phyloP scores from a whole-genome alignment of 148 eudicot genomes.

The Talinum fruticosum region DNA sequence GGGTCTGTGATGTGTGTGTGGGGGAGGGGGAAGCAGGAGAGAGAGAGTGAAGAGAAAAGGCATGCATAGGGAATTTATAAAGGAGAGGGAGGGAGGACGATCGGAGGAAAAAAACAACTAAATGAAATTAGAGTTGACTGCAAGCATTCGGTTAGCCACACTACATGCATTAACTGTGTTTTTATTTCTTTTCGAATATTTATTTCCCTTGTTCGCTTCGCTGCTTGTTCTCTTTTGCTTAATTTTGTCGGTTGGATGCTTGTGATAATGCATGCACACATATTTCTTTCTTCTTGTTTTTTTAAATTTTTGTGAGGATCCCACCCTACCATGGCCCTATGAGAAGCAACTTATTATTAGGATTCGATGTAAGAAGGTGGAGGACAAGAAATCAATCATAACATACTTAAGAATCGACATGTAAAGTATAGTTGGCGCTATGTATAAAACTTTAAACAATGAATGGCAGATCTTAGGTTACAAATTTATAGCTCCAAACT shows the following conservation, averaged over 20 bases:
- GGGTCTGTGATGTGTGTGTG: too few species aligned
- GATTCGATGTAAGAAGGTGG: too few species aligned
- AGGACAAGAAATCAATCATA: too few species aligned
- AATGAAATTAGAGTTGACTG: slow-evolving; percentile 40
- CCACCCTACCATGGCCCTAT: too few species aligned
- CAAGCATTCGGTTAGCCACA: slow-evolving; percentile 52
- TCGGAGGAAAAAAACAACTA: background rate
- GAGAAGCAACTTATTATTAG: too few species aligned
- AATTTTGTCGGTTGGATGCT: background rate
- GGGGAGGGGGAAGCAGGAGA: slow-evolving; percentile 9
- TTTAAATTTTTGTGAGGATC: background rate
- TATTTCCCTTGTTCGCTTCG: background rate
- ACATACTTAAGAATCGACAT: too few species aligned
- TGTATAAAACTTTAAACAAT: too few species aligned
- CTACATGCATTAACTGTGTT: slow-evolving; percentile 59
- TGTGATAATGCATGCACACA: background rate
- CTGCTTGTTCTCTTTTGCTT: background rate
- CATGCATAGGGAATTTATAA: slow-evolving; percentile 40
- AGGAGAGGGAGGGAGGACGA: slow-evolving; percentile 18
- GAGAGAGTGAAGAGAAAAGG: too few species aligned
- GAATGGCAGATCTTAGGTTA: too few species aligned
- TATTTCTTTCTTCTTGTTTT: background rate
- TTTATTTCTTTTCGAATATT: slow-evolving; percentile 8
- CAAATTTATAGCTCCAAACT: too few species aligned
- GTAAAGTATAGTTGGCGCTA: too few species aligned